phyloP scores from a whole-genome alignment of 139 green algal species.

The Eudorina sp. region DNA sequence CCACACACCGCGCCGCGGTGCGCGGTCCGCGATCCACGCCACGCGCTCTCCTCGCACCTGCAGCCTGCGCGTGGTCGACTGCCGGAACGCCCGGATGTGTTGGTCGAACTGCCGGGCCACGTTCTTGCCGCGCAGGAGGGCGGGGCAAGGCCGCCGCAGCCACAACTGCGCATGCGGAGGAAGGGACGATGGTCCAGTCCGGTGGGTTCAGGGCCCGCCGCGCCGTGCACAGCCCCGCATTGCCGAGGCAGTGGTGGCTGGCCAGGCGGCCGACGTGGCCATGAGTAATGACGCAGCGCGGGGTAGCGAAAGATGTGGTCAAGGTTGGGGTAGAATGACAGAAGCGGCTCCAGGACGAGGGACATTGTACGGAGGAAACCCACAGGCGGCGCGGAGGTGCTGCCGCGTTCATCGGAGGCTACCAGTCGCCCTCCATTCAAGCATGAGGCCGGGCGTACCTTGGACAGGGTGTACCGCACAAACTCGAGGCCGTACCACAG shows the following conservation, averaged over 20 bases:
- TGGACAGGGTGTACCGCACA: constrained; percentile 48
- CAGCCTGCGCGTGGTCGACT: constrained; percentile 4
- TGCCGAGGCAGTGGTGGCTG: neutral
- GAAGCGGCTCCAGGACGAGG: neutral
- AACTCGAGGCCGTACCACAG: constrained; percentile 86
- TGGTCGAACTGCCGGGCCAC: constrained; percentile 18
- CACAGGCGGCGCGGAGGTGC: neutral
- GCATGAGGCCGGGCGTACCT: constrained; percentile 3
- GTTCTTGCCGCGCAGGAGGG: constrained; percentile 38
- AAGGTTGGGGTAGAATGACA: neutral
- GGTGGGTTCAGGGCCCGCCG: neutral
- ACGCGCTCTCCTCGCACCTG: neutral
- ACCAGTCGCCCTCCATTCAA: neutral
- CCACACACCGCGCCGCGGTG: too few species aligned
- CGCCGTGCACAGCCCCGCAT: neutral
- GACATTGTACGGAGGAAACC: neutral
- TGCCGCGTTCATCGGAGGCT: neutral
- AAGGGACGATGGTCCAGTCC: too few species aligned
- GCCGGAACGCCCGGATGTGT: constrained; percentile 21
- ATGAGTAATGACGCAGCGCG: neutral
- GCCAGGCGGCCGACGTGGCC: neutral
- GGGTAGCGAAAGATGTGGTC: neutral
- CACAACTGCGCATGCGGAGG: constrained; percentile 37
- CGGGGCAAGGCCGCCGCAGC: neutral
- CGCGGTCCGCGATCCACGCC: too few species aligned